Base-by-base conservation (phyloP, 768 basidiomycete genomes). In the Mycena metata region DNA sequence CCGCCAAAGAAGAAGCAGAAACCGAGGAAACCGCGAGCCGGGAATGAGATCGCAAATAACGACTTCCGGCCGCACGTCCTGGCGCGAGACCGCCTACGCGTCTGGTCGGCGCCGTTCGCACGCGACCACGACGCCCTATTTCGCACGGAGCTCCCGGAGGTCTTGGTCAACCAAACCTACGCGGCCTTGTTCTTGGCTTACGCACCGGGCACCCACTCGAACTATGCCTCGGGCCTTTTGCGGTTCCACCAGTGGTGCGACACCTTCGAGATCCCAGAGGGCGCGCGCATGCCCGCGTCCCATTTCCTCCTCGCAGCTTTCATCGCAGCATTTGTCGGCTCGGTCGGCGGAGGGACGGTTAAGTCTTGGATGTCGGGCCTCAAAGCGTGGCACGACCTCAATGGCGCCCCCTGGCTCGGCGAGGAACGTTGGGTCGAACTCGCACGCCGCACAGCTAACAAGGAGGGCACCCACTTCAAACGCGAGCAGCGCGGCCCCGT, bases 181-280 rank as follows among this genome's bases (percentile, higher is more conserved):
- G 59, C 58, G 17, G 41, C 63, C 13, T 58, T 77, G 11, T 55
- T 57, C 21, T 49, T 45, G 3, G 67, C 75, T 1, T 72, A 76
- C 23, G 76, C 75, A n/a, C 58, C 64, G 7, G 61, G 62, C 52
- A 76, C 78, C 7, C 69, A 66, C 23, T 63, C 63, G 8, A 75
- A 72, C n/a, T 83, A 84, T 63, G 80, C 74, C 15, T 78, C 80
- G 1, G 80, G 82, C 13, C 64, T 80, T 0, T 74, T 80, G 0
- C 67, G 75, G 0, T 84, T 80, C 74, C 77, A 72, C 0, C 78
- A 84, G 60, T 85, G 80, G 63, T 83, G 82, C 45, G 77, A 85
- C 63, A 47, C 51, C 5, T 36, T 69, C 1, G 7, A 49, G 8
- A 77, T 84, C 6, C 51, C 77, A 0, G 79, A 83, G 60, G 57